A percentile compares a stretch with the other conserved stretches of the same genome.
Evolutionary conservation across 331 rosid genomes (phyloP).

Genomic region (Acacia concinna): DNA sequence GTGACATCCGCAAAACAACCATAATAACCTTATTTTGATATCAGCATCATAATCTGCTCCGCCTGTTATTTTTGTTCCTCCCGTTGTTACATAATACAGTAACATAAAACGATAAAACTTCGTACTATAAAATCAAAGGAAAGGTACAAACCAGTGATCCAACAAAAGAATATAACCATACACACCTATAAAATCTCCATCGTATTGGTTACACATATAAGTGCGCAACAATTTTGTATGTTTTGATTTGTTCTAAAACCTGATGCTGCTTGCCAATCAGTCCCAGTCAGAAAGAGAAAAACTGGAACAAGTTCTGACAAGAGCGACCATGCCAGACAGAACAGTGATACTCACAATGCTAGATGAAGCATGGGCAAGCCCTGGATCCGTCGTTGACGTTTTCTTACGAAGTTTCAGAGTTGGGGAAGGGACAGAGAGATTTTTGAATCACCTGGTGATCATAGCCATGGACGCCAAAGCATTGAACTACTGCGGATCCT

Average conservation of each 20-base stretch:
- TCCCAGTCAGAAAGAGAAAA: constrained; percentile 19
- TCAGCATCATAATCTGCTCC: not conserved
- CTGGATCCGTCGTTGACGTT: constrained; percentile 54
- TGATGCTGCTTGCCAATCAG: constrained; percentile 21
- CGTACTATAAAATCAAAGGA: not conserved
- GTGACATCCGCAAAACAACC: not conserved
- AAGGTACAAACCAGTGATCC: not conserved
- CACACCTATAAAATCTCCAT: not conserved
- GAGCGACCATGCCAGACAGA: constrained; percentile 42
- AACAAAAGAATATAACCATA: not conserved
- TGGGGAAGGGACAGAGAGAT: constrained; percentile 46
- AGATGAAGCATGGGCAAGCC: constrained; percentile 48
- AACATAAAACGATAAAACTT: not conserved
- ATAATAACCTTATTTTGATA: not conserved
- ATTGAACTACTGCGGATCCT: constrained; percentile 39
- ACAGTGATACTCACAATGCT: constrained; percentile 54
- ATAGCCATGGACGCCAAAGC: constrained; percentile 46
- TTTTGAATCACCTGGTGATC: constrained; percentile 55
- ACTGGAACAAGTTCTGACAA: constrained; percentile 29
- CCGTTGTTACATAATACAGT: not conserved
- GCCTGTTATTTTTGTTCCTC: not conserved
- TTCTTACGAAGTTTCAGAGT: constrained; percentile 52
- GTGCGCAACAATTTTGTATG: not conserved
- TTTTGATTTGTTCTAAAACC: not conserved
- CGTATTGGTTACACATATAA: not conserved